Percentiles rank a stretch among this genome's conserved stretches.
phyloP scores from a whole-genome alignment of 768 basidiomycete genomes.

The Leucosporidium creatinivorum region DNA sequence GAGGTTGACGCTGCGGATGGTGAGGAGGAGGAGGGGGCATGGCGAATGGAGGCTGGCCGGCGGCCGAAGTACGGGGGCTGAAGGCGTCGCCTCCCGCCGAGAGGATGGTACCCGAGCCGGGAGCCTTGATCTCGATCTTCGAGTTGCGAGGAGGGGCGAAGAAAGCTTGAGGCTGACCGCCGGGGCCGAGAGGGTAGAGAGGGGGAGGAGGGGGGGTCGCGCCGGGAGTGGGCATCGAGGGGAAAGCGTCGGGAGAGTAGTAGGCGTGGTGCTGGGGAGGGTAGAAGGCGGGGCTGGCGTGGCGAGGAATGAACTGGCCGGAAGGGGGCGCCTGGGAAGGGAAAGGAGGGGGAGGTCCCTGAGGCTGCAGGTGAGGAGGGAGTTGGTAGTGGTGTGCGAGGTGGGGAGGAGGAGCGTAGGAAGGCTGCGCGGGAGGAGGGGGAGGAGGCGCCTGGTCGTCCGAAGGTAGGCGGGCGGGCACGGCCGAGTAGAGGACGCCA shows the following conservation, averaged over 20 bases:
- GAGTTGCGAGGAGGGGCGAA: slow-evolving; percentile 25
- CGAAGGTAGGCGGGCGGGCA: slow-evolving; percentile 9
- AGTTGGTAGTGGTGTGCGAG: slow-evolving; percentile 17
- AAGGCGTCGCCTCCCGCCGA: background rate
- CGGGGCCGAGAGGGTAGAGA: background rate
- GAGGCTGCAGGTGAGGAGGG: slow-evolving; percentile 23
- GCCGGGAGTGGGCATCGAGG: slow-evolving; percentile 16
- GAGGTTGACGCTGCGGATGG: background rate
- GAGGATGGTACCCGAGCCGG: background rate
- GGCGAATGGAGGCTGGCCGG: background rate
- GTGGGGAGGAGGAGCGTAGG: background rate
- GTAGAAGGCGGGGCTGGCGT: slow-evolving; percentile 23
- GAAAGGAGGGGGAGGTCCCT: background rate
- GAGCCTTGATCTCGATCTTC: slow-evolving; percentile 29
- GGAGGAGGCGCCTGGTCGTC: background rate
- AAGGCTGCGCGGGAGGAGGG: background rate
- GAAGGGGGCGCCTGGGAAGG: background rate
- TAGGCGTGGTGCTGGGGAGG: slow-evolving; percentile 6
- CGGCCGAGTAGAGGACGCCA: slow-evolving; percentile 29
- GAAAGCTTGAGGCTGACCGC: slow-evolving; percentile 13
- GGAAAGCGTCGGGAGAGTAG: slow-evolving; percentile 15
- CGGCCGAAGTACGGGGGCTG: background rate
- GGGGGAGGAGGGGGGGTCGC: slow-evolving; percentile 15
- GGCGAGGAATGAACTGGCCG: slow-evolving; percentile 14
- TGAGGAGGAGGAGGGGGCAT: background rate